Conservation (phyloP, 2,329 filamentous ascomycete genomes). For the Talaromyces sp. region DNA sequence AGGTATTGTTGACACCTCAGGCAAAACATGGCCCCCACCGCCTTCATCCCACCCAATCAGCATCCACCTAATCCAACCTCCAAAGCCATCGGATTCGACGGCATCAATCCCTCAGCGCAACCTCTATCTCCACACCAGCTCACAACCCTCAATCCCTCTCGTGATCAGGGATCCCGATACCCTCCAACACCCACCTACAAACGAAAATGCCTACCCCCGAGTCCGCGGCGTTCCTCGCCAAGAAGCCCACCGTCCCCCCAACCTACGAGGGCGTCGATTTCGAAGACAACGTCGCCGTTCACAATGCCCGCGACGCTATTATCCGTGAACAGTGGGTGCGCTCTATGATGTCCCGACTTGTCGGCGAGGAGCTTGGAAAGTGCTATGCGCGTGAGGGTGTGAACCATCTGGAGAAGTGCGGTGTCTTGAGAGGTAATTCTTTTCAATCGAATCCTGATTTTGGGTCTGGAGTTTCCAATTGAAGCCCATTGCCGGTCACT, state of each 20-base stretch:
- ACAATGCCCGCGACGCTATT: slow-evolving; percentile 66
- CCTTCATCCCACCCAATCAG: slow-evolving; percentile 32
- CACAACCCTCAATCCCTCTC: slow-evolving; percentile 2
- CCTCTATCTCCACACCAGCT: slow-evolving; percentile 6
- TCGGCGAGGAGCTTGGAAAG: slow-evolving; percentile 68
- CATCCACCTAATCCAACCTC: slow-evolving; percentile 27
- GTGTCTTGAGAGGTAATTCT: slow-evolving; percentile 61
- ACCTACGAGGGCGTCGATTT: slow-evolving; percentile 70
- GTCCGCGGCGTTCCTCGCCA: slow-evolving; percentile 64
- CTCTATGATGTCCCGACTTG: slow-evolving; percentile 69
- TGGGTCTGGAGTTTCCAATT: no score
- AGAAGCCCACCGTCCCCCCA: slow-evolving; percentile 66
- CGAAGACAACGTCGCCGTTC: slow-evolving; percentile 64
- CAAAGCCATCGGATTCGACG: slow-evolving; percentile 24
- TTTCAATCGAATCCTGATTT: neutral
- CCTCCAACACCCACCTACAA: neutral
- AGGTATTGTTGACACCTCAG: neutral
- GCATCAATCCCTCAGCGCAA: slow-evolving; percentile 14
- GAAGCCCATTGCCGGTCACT: no score
- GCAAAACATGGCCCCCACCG: slow-evolving; percentile 21
- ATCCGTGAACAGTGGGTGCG: slow-evolving; percentile 70
- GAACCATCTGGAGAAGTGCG: slow-evolving; percentile 70
- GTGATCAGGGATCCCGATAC: neutral
- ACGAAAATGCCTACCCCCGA: slow-evolving; percentile 65
- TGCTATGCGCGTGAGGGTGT: slow-evolving; percentile 68